phyloP scores from a whole-genome alignment of 1,284 basidiomycete species.

The Fomes fomentarius region DNA sequence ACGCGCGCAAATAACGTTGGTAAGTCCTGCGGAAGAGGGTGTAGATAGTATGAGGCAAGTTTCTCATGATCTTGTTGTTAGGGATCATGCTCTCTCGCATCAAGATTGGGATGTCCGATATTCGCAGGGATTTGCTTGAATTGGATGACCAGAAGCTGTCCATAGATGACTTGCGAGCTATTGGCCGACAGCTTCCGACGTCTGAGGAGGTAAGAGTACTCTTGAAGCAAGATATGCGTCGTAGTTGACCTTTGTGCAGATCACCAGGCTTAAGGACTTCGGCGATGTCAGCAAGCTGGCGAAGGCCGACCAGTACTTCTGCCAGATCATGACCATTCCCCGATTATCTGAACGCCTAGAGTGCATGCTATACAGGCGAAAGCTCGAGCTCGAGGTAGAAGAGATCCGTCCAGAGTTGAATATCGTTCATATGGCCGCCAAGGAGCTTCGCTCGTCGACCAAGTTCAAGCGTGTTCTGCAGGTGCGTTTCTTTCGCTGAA shows the following conservation, averaged over 20 bases:
- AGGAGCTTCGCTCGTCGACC: conserved; percentile 70
- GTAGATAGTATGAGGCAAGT: too few relatives aligned
- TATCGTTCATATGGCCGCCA: conserved; percentile 73
- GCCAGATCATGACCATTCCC: conserved; percentile 80
- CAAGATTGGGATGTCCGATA: conserved; percentile 63
- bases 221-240: too few relatives aligned
- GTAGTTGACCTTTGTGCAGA: conserved; percentile 49
- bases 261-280: conserved; percentile 67
- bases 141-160: conserved; percentile 70
- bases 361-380: conserved; percentile 83
- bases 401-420: conserved; percentile 85
- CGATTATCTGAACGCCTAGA: conserved; percentile 73
- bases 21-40: too few relatives aligned
- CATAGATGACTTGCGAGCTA: conserved; percentile 73
- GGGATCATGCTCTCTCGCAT: conserved; percentile 84
- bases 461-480: conserved; percentile 75
- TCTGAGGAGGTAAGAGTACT: conserved; percentile 63
- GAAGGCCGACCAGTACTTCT: conserved; percentile 86
- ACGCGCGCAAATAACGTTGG: conserved; percentile 86
- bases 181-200: conserved; percentile 77
- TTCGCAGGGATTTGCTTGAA: conserved; percentile 69
- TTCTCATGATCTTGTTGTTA: conserved; percentile 31
- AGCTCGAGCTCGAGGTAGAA: conserved; percentile 81
- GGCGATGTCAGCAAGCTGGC: conserved; percentile 71
- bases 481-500: conserved; percentile 41